Evolutionary conservation across 345 rosid genomes (phyloP), one percentile per base, ranked within the genome.

Genomic region (Trapa bicornis): DNA sequence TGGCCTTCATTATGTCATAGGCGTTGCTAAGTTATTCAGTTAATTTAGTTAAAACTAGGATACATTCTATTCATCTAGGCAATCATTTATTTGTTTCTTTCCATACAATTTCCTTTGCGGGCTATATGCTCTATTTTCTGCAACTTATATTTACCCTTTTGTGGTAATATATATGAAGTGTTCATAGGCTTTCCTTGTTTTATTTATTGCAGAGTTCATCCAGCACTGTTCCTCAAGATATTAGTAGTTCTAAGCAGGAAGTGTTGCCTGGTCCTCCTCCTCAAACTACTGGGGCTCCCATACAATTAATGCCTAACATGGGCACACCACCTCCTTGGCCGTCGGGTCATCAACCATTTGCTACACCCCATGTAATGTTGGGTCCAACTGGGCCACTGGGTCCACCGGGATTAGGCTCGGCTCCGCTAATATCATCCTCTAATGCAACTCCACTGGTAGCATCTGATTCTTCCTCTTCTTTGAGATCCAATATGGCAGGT

Each of bases 381-480:
- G 85, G 75, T 67, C 64, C 65, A 36, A 65, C 79, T 41, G 80
- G 73, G 68, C 62, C 77, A 61, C 72, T 74, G 37, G 77, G 70
- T 37, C 87, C 76, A 38, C 78, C 82, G 64, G 88, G 89, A 70
- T 69, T 80, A 53, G 63, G 73, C 74, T 69, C 74, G 15, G 42
- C 75, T 65, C 57, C 78, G 43, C 75, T 75, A 32, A 68, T 71
- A 32, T 54, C 76, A 39, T 53, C 76, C 37, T 64, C 76, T 22
- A 47, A 56, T 73, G 33, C 57, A 66, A 65, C 65, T 65, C 75
- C 82, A 37, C 75, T 85, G 62, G 69, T 79, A 47, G 74, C 75
- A 70, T 66, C 77, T 42, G 87, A 78, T 76, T 80, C 83, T 63
- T 73, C 80, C 39, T 67, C 88, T 64, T 68, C 83, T 71, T 61